A percentile compares a stretch with the other conserved stretches of the same genome.
Conservation (phyloP, 2,329 filamentous ascomycete genomes). For the Neospermospora avenae region DNA sequence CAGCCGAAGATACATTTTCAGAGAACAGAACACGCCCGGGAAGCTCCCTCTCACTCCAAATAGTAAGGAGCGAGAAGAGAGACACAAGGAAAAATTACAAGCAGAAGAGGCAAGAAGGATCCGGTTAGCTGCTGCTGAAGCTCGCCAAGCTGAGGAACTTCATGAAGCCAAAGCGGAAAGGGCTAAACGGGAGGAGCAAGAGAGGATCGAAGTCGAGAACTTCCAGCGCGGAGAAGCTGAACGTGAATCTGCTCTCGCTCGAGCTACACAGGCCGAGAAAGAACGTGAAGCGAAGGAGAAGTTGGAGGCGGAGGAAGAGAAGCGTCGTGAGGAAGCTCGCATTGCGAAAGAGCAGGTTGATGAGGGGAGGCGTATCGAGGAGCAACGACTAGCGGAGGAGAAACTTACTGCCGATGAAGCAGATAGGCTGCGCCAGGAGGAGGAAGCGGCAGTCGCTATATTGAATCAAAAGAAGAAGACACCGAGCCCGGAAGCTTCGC, state of each 20-base stretch:
- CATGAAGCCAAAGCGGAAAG: slow-evolving; percentile 17
- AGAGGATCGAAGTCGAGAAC: slow-evolving; percentile 14
- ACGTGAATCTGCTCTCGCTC: slow-evolving; percentile 14
- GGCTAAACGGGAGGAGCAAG: slow-evolving; percentile 15
- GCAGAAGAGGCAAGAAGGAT: slow-evolving; percentile 22
- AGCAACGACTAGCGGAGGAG: slow-evolving; percentile 18
- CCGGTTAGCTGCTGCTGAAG: slow-evolving; percentile 20
- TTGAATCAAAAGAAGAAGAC: slow-evolving; percentile 7
- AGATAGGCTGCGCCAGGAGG: slow-evolving; percentile 1
- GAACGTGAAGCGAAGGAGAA: slow-evolving; percentile 18
- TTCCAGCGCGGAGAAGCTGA: slow-evolving; percentile 17
- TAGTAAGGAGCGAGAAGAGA: slow-evolving; percentile 25
- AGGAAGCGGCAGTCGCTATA: slow-evolving; percentile 4
- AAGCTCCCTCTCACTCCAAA: slow-evolving; percentile 29
- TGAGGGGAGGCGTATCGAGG: slow-evolving; percentile 10
- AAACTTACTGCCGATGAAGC: slow-evolving; percentile 11
- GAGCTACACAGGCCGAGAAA: slow-evolving; percentile 18
- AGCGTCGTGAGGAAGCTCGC: slow-evolving; percentile 8
- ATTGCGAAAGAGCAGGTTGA: slow-evolving; percentile 22
- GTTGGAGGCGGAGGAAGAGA: slow-evolving; percentile 17
- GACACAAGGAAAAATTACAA: slow-evolving; percentile 14
- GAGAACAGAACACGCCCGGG: slow-evolving; percentile 14
- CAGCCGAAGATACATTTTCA: slow-evolving; percentile 14
- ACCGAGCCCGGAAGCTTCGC: slow-evolving; percentile 5
- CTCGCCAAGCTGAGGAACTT: slow-evolving; percentile 18